A percentile compares a stretch with the other conserved stretches of the same genome.
phyloP scores from a whole-genome alignment of 2,329 filamentous ascomycete genomes.

The Tympanopsis confertula region DNA sequence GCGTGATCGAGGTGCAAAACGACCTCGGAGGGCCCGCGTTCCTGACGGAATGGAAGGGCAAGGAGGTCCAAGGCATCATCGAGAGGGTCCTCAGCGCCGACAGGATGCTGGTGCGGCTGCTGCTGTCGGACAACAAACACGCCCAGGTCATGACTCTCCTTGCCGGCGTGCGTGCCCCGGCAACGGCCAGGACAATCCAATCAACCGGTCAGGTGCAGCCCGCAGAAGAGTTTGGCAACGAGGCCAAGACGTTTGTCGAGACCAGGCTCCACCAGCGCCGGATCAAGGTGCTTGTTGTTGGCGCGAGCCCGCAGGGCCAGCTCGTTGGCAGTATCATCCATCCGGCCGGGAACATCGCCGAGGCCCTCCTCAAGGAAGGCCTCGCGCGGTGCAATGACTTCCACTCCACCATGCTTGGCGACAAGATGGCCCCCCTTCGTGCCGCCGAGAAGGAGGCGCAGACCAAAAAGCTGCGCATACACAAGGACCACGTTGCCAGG shows the following conservation, averaged over 20 bases:
- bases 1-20: slow-evolving; percentile 66
- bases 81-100: slow-evolving; percentile 88
- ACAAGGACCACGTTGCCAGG: slow-evolving; percentile 70
- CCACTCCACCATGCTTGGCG: slow-evolving; percentile 82
- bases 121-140: slow-evolving; percentile 74
- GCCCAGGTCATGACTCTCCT: slow-evolving; percentile 79
- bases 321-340: slow-evolving; percentile 81
- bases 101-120: slow-evolving; percentile 71
- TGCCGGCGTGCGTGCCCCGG: slow-evolving; percentile 77
- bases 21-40: slow-evolving; percentile 73
- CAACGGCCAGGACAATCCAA: slow-evolving; percentile 71
- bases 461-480: slow-evolving; percentile 64
- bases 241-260: slow-evolving; percentile 82
- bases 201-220: slow-evolving; percentile 70
- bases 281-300: slow-evolving; percentile 72
- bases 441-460: slow-evolving; percentile 80
- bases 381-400: slow-evolving; percentile 89
- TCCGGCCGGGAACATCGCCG: slow-evolving; percentile 83
- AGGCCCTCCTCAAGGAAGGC: slow-evolving; percentile 78
- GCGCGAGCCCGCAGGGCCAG: slow-evolving; percentile 79
- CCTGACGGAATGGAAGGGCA: slow-evolving; percentile 72
- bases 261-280: slow-evolving; percentile 73
- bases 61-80: slow-evolving; percentile 73
- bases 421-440: slow-evolving; percentile 75
- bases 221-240: slow-evolving; percentile 84